Evolutionary conservation across 768 basidiomycete genomes (phyloP).

Genomic region (Mycena vulgaris): DNA sequence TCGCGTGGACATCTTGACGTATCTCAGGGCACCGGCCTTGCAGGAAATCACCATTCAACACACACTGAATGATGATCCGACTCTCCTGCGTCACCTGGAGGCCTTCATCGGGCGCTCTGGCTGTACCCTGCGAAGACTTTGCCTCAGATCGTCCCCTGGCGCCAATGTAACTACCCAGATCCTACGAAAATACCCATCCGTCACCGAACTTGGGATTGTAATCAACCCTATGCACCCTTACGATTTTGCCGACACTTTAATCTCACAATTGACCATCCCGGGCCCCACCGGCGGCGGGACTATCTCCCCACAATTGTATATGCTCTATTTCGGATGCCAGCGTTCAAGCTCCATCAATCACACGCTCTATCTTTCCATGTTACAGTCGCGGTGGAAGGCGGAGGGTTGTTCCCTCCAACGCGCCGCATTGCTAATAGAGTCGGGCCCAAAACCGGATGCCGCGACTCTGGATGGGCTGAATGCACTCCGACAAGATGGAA

Average conservation of each 20-base stretch:
- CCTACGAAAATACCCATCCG: background rate
- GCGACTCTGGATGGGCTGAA: background rate
- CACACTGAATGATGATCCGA: background rate
- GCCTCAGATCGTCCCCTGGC: background rate
- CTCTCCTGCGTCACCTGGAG: background rate
- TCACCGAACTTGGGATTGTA: background rate
- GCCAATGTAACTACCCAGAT: background rate
- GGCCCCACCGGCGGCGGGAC: background rate
- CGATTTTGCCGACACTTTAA: background rate
- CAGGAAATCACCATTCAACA: background rate
- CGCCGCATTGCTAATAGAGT: background rate
- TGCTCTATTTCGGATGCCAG: background rate
- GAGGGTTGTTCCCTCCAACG: background rate
- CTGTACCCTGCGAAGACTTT: background rate
- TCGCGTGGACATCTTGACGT: background rate
- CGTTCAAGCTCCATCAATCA: background rate
- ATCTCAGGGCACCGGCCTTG: background rate
- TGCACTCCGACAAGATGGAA: constrained; percentile 4
- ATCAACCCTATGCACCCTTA: background rate
- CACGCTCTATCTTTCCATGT: background rate
- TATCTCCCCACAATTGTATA: background rate
- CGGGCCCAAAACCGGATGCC: background rate
- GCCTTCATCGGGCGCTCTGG: background rate
- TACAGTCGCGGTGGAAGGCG: background rate
- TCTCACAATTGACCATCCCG: background rate